Conservation (phyloP, 306 rosid genomes). For the Vigna trinervia region DNA sequence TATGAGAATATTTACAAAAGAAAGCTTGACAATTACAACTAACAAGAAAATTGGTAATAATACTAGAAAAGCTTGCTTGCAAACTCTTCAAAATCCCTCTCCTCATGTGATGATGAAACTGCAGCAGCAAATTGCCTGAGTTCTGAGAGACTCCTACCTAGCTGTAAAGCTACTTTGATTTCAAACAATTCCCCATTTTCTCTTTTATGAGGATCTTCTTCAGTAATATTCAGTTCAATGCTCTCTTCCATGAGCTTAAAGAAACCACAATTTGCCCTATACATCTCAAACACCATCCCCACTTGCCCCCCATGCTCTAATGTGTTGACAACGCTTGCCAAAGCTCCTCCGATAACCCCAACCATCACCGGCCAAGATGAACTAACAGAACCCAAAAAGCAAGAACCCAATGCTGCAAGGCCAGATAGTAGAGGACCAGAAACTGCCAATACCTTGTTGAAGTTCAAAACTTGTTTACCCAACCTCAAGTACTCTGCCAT, state of each 20-base stretch:
- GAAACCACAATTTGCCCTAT: conserved; percentile 59
- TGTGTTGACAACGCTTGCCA: conserved; percentile 68
- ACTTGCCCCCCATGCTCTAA: conserved; percentile 86
- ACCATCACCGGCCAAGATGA: conserved; percentile 57
- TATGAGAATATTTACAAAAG: not conserved
- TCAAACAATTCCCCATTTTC: conserved; percentile 74
- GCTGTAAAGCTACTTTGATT: conserved; percentile 66
- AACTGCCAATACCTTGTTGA: conserved; percentile 62
- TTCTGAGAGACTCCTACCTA: conserved; percentile 71
- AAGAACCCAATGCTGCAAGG: conserved; percentile 64
- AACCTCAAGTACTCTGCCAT: conserved; percentile 58
- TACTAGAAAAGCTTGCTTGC: conserved; percentile 76
- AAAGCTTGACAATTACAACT: not conserved
- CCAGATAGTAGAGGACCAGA: conserved; percentile 72
- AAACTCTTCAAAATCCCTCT: conserved; percentile 49
- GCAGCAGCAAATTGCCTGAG: conserved; percentile 60
- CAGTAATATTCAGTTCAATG: conserved; percentile 56
- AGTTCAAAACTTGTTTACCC: conserved; percentile 50
- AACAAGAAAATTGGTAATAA: conserved; percentile 22
- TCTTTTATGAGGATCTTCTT: conserved; percentile 55
- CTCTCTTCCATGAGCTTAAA: conserved; percentile 75
- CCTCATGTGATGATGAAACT: conserved; percentile 36
- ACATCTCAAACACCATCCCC: conserved; percentile 88
- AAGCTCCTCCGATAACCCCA: conserved; percentile 68
- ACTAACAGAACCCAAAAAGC: conserved; percentile 46